Base-by-base conservation (phyloP, 2,329 filamentous ascomycete genomes). In the Talaromyces albobiverticillius region DNA sequence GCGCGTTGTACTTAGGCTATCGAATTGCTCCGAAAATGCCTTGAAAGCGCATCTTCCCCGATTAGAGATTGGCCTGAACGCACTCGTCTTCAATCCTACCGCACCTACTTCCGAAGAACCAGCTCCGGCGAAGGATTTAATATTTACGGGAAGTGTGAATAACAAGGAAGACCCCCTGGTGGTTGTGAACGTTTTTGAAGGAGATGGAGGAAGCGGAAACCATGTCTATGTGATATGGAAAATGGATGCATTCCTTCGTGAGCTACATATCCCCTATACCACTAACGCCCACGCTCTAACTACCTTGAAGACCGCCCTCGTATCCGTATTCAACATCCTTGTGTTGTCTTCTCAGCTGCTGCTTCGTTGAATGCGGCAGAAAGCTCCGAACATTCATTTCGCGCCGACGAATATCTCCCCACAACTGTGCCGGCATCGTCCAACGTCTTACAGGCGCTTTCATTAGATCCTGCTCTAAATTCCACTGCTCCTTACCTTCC, bases 391-490 rank as follows among this genome's bases (percentile, higher is more conserved):
- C 64, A 65, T 53, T 66, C 68, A 25, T 60, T 67, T 18, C 59
- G 65, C 4, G 72, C 78, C 31, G 76, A 80, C 58, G 76, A 79
- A 46, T 82, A 82, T 59, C 71, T 85, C 6, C 75, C 78, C 14
- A 77, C 79, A 46, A 71, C 77, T 43, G 70, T 80, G n/a, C 79
- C 81, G 5, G 73, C 79, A n/a, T 80, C 82, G 1, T 69, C 77
- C 9, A 85, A 85, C 57, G 72, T 85, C 14, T 71, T 85, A 9
- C 78, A 83, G 58, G 72, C 82, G 3, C 75, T 85, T 49, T 74
- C 77, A 20, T 72, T 71, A 42, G 78, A 81, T 56, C 77, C 78
- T 41, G 70, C 72, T 2, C 65, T 80, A 26, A 64, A 64, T n/a
- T 71, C 73, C 22, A 71, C 74, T 25, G 69, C 77, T 42, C 79